Conservation (phyloP, 225 moss, liverwort and hornwort genomes). For the Polytrichum formosum region DNA sequence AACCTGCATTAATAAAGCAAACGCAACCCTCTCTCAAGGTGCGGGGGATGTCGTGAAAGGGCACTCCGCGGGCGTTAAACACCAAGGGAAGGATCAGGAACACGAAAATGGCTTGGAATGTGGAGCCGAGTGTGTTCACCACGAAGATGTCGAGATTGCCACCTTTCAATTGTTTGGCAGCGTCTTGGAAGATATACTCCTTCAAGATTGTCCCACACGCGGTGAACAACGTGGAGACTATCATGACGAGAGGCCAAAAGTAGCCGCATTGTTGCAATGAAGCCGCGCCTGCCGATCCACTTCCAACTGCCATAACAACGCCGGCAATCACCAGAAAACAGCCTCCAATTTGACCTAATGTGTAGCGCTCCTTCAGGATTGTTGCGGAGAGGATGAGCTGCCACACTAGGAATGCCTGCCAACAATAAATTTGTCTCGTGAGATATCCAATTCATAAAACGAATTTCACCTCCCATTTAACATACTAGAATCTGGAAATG, state of each 20-base stretch:
- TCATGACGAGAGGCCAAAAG: constrained; percentile 77
- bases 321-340: constrained; percentile 79
- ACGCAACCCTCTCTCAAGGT: constrained; percentile 63
- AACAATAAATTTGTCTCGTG: not conserved
- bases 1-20: constrained; percentile 76
- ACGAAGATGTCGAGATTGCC: constrained; percentile 88
- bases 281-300: constrained; percentile 34
- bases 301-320: constrained; percentile 82
- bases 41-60: constrained; percentile 54
- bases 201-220: constrained; percentile 78
- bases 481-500: too few relatives aligned
- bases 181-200: constrained; percentile 41
- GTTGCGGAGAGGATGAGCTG: constrained; percentile 76
- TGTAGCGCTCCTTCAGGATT: constrained; percentile 66
- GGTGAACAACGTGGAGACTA: constrained; percentile 60
- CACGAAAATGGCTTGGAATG: constrained; percentile 73
- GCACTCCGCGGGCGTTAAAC: constrained; percentile 65
- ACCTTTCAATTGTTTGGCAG: constrained; percentile 42
- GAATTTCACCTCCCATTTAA: too few relatives aligned
- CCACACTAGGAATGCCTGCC: constrained; percentile 83
- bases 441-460: constrained; percentile 1
- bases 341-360: constrained; percentile 67
- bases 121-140: constrained; percentile 80
- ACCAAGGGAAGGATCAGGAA: constrained; percentile 71
- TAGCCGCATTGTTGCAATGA: constrained; percentile 47